Evolutionary conservation across 2,329 filamentous ascomycete genomes (phyloP).

Genomic region (Dothistroma septosporum): DNA sequence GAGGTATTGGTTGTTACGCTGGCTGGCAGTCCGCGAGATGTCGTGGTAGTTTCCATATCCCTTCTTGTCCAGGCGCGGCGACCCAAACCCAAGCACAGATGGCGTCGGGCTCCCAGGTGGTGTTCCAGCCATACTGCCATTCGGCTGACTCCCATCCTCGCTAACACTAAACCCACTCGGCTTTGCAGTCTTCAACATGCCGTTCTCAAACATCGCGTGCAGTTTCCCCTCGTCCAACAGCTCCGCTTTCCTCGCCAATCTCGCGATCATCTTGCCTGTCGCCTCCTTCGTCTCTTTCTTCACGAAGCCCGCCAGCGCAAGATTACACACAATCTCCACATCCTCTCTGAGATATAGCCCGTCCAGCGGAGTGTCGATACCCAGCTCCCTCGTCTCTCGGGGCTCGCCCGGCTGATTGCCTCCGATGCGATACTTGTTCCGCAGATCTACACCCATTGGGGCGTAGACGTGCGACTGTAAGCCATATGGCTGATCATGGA

Average conservation of each 20-base stretch:
- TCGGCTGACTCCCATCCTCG: slow-evolving; percentile 11
- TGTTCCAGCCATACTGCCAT: slow-evolving; percentile 10
- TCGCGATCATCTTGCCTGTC: slow-evolving; percentile 62
- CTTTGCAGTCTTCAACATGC: slow-evolving; percentile 58
- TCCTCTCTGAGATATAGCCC: slow-evolving; percentile 67
- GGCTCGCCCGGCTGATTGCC: slow-evolving; percentile 67
- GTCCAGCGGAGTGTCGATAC: slow-evolving; percentile 59
- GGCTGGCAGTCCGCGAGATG: slow-evolving; percentile 17
- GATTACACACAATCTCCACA: slow-evolving; percentile 66
- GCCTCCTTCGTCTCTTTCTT: slow-evolving; percentile 64
- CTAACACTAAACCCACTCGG: slow-evolving; percentile 39
- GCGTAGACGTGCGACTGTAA: slow-evolving; percentile 69
- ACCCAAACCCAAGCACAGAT: slow-evolving; percentile 13
- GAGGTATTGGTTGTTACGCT: slow-evolving; percentile 20
- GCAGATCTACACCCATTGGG: slow-evolving; percentile 62
- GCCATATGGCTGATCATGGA: slow-evolving; percentile 68
- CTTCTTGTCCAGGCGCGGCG: slow-evolving; percentile 22
- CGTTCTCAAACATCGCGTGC: slow-evolving; percentile 64
- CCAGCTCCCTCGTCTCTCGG: slow-evolving; percentile 59
- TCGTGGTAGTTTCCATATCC: slow-evolving; percentile 33
- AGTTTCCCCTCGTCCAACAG: slow-evolving; percentile 63
- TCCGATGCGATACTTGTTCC: slow-evolving; percentile 64
- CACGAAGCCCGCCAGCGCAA: slow-evolving; percentile 58
- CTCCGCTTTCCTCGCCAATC: slow-evolving; percentile 65
- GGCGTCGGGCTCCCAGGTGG: slow-evolving; percentile 21